Conservation (phyloP, 345 rosid genomes). For the Eutrema yunnanense region DNA sequence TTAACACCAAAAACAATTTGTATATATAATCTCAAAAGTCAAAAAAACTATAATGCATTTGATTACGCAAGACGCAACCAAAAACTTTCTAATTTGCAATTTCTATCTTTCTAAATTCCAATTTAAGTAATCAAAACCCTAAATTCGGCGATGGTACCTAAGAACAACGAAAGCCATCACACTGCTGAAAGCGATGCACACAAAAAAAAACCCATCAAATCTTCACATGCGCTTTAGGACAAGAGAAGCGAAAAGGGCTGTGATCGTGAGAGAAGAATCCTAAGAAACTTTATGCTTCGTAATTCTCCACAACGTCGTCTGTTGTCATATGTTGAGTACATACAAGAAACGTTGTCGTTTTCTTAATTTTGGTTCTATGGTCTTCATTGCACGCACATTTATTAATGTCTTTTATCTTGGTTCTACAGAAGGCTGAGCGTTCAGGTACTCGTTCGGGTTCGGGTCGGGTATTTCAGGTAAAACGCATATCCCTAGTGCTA, state of each 20-base stretch:
- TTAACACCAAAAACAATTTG: not conserved
- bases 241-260: not conserved
- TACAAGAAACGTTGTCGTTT: conserved; percentile 18
- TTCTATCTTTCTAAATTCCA: not conserved
- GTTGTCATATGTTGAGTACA: conserved; percentile 1
- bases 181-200: conserved; percentile 23
- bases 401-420: not conserved
- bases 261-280: conserved; percentile 25
- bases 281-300: conserved; percentile 16
- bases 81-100: not conserved
- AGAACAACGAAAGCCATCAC: conserved; percentile 18
- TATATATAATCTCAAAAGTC: not conserved
- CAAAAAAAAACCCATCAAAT: conserved; percentile 7
- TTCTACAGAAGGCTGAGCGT: not conserved
- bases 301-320: conserved; percentile 1
- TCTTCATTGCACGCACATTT: conserved; percentile 3
- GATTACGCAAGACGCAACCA: conserved; percentile 12
- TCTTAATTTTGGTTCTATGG: not conserved
- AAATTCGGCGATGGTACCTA: conserved; percentile 15
- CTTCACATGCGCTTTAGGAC: conserved; percentile 19
- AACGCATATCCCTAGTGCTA: too few species aligned
- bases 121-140: not conserved
- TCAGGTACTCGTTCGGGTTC: too few species aligned
- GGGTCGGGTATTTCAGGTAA: too few species aligned
- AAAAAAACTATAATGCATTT: not conserved